phyloP scores from a whole-genome alignment of 768 basidiomycete species.

The Auricularia sp. region DNA sequence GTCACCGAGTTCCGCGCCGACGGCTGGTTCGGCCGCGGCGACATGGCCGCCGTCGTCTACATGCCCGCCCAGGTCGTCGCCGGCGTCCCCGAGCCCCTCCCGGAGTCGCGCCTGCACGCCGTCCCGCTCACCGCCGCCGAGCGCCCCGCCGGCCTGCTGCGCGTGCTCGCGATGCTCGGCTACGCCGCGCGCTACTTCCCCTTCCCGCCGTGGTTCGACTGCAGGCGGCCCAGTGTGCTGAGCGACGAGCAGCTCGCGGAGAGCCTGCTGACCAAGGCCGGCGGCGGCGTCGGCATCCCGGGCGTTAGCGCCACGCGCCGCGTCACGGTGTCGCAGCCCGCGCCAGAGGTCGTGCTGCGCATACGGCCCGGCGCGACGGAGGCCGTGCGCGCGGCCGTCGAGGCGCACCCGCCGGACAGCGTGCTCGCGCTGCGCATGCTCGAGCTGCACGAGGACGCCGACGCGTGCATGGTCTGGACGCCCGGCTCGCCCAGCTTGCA shows the following conservation, averaged over 20 bases:
- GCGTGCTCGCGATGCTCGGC: background rate
- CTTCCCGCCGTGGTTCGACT: background rate
- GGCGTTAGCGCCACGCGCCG: slow-evolving; percentile 1
- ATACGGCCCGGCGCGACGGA: background rate
- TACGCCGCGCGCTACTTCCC: background rate
- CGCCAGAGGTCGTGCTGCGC: background rate
- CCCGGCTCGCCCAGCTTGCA: background rate
- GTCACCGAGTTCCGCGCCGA: background rate
- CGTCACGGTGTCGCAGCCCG: background rate
- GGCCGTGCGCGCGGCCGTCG: background rate
- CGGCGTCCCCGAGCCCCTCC: background rate
- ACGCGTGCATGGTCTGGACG: background rate
- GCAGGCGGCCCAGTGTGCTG: background rate
- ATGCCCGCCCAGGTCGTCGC: background rate
- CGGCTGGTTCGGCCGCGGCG: background rate
- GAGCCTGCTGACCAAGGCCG: background rate
- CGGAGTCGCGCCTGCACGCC: background rate
- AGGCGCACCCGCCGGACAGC: background rate
- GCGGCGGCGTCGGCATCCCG: background rate
- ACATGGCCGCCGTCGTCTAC: background rate
- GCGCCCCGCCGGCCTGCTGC: background rate
- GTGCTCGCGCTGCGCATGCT: background rate
- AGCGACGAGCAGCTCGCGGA: background rate
- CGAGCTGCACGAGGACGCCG: slow-evolving; percentile 1
- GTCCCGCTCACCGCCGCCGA: background rate